Evolutionary conservation across 2,329 filamentous ascomycete species (phyloP), one percentile per base, ranked within the genome.

Genomic region (Sporothrix globosa): DNA sequence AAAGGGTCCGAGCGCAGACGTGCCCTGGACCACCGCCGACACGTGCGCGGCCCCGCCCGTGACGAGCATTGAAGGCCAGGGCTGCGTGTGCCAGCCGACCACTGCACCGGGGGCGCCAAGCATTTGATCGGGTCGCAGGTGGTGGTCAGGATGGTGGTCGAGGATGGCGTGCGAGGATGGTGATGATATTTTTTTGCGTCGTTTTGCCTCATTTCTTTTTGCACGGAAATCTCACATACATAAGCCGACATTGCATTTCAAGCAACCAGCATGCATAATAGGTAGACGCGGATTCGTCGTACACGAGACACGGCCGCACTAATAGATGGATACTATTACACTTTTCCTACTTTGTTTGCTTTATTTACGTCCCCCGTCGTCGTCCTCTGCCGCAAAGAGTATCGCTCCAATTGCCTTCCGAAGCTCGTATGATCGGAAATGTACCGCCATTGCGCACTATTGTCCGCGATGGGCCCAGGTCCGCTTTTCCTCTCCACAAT

Each of bases 41-140:
- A 85, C 82, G 3, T 86, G 84, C 74, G 76, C 76, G 0, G 76
- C 79, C 3, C 82, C 83, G 7, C 83, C 83, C 0, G 75, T 83
- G 5, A 83, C 82, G 1, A 84, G 82, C 71, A 76, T 82, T 11
- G 73, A 76, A 3, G 69, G 46, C 41, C 27, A 61, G 53, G 82
- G 82, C 0, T 84, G 83, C 44, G 78, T 84, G 2, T 84, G 81
- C 73, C 76, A 79, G 50, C 41, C 69, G 27, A 48, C 69, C 17
- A 58, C 34, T 21, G 30, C 27, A 41, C 48, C 63, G 48, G 48
- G 39, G 13, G 11, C 39, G 58, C 21, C 39, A 27, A 24, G 39
- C 17, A 1, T 39, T 10, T 58, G 58, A 61, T 4, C n/a, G 11
- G n/a, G 27, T 30, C 27, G 4, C 4, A n/a, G 14, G 17, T 6